Evolutionary conservation across 1,139 yeast species (phyloP).

Genomic region (Yueomyces sp.): DNA sequence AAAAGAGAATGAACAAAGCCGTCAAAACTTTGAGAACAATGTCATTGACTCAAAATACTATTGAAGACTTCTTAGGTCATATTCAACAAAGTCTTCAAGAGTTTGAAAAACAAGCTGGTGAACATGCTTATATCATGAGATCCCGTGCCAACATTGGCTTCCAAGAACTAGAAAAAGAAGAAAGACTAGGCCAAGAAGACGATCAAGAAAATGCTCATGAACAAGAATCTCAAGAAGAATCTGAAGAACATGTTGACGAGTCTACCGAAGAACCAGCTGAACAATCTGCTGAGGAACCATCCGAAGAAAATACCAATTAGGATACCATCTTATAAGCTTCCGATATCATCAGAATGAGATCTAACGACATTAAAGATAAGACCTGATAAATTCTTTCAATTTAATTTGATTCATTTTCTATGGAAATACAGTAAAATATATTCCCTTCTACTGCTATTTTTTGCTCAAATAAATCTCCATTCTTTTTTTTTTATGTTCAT

Average conservation of each 20-base stretch:
- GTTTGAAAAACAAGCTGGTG: conserved; percentile 32
- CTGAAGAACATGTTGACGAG: background rate
- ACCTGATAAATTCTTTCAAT: too few species aligned
- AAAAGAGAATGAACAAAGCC: conserved; percentile 35
- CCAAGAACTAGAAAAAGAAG: conserved; percentile 49
- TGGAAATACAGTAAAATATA: too few species aligned
- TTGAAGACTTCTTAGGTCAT: conserved; percentile 34
- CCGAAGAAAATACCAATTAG: background rate
- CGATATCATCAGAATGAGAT: too few species aligned
- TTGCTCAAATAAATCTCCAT: too few species aligned
- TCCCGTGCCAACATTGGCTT: conserved; percentile 75
- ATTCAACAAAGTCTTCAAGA: background rate
- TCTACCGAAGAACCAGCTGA: background rate
- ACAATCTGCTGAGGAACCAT: background rate
- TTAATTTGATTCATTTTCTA: too few species aligned
- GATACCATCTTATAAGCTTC: too few species aligned
- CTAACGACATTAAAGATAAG: too few species aligned
- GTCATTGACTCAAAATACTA: conserved; percentile 46
- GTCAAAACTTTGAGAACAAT: conserved; percentile 40
- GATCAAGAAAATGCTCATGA: background rate
- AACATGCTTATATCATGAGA: conserved; percentile 57
- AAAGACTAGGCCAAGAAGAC: background rate
- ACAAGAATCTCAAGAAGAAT: background rate
- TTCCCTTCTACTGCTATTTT: too few species aligned
- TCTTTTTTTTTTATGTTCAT: too few species aligned